These are phyloP conservation scores for Yarrowia galli DNA, from an alignment of 1,139 yeast genomes.

Conservation along the genomic window DNA sequence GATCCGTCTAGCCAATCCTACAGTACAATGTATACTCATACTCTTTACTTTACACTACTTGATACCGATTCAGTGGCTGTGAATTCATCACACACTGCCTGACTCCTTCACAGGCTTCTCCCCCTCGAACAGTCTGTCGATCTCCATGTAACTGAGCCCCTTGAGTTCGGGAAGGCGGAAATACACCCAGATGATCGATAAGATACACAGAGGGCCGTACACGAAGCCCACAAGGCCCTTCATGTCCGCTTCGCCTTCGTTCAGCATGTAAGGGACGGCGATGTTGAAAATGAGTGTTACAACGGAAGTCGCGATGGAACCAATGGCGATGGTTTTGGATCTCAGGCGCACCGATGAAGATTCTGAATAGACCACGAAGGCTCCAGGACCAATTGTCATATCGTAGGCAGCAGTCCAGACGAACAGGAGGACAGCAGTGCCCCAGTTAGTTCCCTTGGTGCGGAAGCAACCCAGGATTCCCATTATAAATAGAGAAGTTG, in stretches of 20 bases:
- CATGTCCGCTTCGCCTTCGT: conserved; percentile 64
- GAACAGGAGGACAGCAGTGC: conserved; percentile 44
- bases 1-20: no score
- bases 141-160: conserved; percentile 65
- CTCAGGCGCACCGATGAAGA: conserved; percentile 63
- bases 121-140: conserved; percentile 58
- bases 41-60: no score
- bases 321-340: conserved; percentile 63
- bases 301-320: conserved; percentile 57
- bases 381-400: conserved; percentile 64
- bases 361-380: conserved; percentile 65
- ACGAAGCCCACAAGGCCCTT: conserved; percentile 66
- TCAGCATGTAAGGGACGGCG: conserved; percentile 65
- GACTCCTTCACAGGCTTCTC: background rate
- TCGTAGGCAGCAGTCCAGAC: conserved; percentile 56
- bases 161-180: conserved; percentile 67
- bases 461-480: conserved; percentile 43
- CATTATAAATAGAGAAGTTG: conserved; percentile 52
- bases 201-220: conserved; percentile 61
- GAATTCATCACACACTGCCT: no score
- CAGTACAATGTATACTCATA: no score
- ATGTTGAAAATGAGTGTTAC: conserved; percentile 57
- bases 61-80: no score
- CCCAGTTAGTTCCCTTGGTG: conserved; percentile 43
- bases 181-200: conserved; percentile 53